Evolutionary conservation across 1,284 basidiomycete species (phyloP).

Genomic region (Ustilago curta): DNA sequence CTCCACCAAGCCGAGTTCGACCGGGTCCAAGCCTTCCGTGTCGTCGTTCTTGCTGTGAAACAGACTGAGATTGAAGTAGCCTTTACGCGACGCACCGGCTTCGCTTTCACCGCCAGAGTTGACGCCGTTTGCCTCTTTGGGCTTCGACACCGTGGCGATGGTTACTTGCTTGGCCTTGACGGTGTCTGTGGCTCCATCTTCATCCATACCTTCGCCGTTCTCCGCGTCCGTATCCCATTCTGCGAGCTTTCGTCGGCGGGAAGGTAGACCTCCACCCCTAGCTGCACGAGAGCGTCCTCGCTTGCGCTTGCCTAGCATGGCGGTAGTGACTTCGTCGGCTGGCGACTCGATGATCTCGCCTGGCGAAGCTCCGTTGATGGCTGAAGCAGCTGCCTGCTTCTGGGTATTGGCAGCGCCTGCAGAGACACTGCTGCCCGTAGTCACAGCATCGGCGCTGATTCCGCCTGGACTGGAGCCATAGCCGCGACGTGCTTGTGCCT

Average conservation of each 20-base stretch:
- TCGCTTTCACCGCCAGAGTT: constrained; percentile 46
- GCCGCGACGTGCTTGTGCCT: constrained; percentile 46
- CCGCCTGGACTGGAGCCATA: constrained; percentile 48
- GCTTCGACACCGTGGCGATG: constrained; percentile 22
- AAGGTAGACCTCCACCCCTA: constrained; percentile 36
- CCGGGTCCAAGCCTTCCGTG: constrained; percentile 51
- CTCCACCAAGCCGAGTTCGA: constrained; percentile 51
- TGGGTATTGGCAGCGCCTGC: constrained; percentile 30
- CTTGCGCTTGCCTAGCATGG: constrained; percentile 51
- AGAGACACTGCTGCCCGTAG: constrained; percentile 43
- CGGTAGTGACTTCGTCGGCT: constrained; percentile 43
- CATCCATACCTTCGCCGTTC: constrained; percentile 35
- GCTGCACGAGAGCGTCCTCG: constrained; percentile 42
- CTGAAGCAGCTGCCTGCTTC: constrained; percentile 21
- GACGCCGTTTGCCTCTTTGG: constrained; percentile 33
- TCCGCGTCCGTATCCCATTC: constrained; percentile 54
- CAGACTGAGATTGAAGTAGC: constrained; percentile 59
- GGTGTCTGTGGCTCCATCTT: constrained; percentile 20
- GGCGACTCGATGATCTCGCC: constrained; percentile 49
- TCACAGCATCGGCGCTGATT: constrained; percentile 35
- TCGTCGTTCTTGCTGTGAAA: constrained; percentile 62
- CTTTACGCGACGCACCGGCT: constrained; percentile 57
- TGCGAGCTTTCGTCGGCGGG: constrained; percentile 27
- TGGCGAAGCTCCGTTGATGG: constrained; percentile 32
- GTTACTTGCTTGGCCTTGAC: constrained; percentile 49